Conservation (phyloP, 2,329 filamentous ascomycete genomes). For the Arthroderma sp. region DNA sequence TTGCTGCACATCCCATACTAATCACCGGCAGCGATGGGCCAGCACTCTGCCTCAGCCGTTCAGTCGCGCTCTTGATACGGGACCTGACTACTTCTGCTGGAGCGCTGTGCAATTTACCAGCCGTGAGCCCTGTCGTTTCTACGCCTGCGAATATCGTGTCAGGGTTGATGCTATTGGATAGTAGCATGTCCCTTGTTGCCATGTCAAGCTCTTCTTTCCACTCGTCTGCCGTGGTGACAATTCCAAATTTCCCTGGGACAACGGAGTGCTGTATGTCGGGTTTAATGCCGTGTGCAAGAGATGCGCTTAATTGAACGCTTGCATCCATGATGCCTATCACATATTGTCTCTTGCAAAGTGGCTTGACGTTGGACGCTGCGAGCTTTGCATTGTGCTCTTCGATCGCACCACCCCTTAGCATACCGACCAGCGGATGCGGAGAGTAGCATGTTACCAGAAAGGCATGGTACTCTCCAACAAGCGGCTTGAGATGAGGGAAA, state of each 20-base stretch:
- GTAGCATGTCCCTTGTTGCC: constrained; percentile 55
- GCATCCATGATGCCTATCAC: constrained; percentile 84
- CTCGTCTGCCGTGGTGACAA: constrained; percentile 74
- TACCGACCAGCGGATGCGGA: constrained; percentile 61
- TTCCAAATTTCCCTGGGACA: constrained; percentile 52
- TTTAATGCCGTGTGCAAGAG: constrained; percentile 26
- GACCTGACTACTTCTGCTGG: constrained; percentile 50
- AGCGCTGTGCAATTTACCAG: constrained; percentile 63
- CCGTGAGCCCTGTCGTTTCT: constrained; percentile 67
- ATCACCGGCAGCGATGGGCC: constrained; percentile 50
- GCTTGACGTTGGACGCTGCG: not conserved
- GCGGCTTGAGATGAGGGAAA: constrained; percentile 40
- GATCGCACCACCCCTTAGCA: constrained; percentile 41
- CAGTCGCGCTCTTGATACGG: constrained; percentile 59
- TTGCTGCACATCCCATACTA: constrained; percentile 79
- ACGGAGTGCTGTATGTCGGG: not conserved
- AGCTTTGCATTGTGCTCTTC: constrained; percentile 19
- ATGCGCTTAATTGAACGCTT: constrained; percentile 51
- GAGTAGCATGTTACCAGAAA: constrained; percentile 84
- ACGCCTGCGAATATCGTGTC: constrained; percentile 57
- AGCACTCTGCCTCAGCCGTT: constrained; percentile 45
- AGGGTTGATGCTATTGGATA: constrained; percentile 25
- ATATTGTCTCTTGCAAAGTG: constrained; percentile 33
- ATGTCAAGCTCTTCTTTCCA: constrained; percentile 63
- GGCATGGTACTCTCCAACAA: constrained; percentile 46